Evolutionary conservation across 192 early-diverging fungal species (phyloP).

Genomic region (Rhizoclosmatium globosum): DNA sequence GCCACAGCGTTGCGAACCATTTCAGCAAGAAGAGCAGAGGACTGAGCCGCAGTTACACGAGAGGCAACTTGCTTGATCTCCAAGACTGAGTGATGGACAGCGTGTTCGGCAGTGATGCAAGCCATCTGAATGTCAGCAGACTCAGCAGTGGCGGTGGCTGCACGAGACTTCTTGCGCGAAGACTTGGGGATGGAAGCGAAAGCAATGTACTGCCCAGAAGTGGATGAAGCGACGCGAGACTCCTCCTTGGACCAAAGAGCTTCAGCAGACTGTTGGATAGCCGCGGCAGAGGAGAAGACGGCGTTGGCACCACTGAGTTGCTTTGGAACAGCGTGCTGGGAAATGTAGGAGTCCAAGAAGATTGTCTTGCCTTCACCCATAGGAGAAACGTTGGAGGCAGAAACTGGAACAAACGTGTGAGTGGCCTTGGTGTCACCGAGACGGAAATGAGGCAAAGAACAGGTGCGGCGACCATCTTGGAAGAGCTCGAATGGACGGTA

Average conservation of each 20-base stretch:
- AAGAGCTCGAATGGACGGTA: constrained; percentile 57
- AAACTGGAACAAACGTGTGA: constrained; percentile 5
- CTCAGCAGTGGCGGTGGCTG: constrained; percentile 3
- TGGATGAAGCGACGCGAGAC: not conserved
- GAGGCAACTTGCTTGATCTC: constrained; percentile 20
- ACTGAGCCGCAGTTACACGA: constrained; percentile 10
- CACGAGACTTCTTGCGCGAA: constrained; percentile 38
- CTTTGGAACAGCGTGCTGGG: constrained; percentile 22
- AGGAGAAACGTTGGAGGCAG: not conserved
- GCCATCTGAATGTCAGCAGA: constrained; percentile 27
- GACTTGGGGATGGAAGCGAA: constrained; percentile 33
- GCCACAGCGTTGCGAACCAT: constrained; percentile 18
- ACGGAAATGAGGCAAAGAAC: constrained; percentile 46
- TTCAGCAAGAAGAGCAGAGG: constrained; percentile 2
- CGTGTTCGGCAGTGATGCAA: constrained; percentile 27
- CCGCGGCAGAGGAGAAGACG: constrained; percentile 6
- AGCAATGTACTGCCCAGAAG: constrained; percentile 8
- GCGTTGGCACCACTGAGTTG: not conserved
- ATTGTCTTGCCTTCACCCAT: constrained; percentile 20
- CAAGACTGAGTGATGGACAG: not conserved
- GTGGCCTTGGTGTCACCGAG: constrained; percentile 43
- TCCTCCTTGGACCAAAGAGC: constrained; percentile 12
- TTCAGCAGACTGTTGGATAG: constrained; percentile 9
- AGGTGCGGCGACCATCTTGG: constrained; percentile 45
- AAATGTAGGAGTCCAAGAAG: constrained; percentile 29